Evolutionary conservation across 345 rosid genomes (phyloP).

Genomic region (Eucalyptus erythrocorys): DNA sequence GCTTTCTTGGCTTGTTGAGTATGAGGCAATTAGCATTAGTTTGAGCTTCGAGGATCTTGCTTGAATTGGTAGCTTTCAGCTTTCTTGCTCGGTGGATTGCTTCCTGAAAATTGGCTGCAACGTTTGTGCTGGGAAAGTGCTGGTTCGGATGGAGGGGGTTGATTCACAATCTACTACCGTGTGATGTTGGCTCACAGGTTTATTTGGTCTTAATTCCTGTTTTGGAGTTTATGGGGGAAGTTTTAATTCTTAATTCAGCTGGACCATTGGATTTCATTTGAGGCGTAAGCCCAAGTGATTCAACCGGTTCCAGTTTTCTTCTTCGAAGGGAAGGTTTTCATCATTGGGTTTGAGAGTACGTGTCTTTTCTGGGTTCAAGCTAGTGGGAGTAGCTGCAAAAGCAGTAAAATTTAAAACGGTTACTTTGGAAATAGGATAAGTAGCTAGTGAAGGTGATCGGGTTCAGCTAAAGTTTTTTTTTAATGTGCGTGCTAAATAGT

Average conservation of each 20-base stretch:
- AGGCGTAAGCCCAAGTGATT: background rate
- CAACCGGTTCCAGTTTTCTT: background rate
- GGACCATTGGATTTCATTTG: background rate
- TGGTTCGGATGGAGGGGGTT: background rate
- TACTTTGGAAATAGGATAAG: background rate
- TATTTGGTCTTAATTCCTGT: background rate
- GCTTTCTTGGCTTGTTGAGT: background rate
- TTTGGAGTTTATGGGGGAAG: background rate
- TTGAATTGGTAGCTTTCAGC: background rate
- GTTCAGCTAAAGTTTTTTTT: rapidly evolving
- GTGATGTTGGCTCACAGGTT: background rate
- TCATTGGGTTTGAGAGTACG: background rate
- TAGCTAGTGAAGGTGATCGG: background rate
- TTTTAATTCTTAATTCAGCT: background rate
- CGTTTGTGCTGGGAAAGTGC: background rate
- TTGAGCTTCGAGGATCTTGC: background rate
- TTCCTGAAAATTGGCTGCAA: background rate
- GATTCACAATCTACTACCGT: background rate
- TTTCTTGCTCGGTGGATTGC: background rate
- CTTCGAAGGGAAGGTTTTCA: background rate
- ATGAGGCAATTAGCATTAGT: background rate
- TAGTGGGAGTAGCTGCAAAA: background rate
- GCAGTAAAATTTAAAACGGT: background rate
- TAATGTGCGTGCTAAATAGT: no score
- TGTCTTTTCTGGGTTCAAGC: background rate